These are phyloP conservation scores for Sesbania bispinosa DNA, from an alignment of 306 rosid species.

Conservation along the genomic window DNA sequence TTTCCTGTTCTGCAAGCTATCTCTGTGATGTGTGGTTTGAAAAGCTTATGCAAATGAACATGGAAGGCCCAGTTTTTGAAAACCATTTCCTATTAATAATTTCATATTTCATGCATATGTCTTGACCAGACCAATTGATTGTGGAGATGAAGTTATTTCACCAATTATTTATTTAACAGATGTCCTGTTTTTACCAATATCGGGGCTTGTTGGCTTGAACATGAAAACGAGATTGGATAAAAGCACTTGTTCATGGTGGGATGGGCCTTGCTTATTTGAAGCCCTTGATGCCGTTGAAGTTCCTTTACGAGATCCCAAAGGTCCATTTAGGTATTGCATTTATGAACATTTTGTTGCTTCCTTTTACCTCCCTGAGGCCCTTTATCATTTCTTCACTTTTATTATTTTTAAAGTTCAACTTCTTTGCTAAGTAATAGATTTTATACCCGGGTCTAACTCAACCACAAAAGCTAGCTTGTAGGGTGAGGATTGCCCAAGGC, in stretches of 20 bases:
- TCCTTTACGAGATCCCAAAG: constrained; percentile 79
- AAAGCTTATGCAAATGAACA: not conserved
- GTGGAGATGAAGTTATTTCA: constrained; percentile 4
- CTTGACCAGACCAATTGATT: constrained; percentile 18
- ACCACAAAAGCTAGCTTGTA: no score
- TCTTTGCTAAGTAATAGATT: no score
- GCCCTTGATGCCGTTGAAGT: constrained; percentile 72
- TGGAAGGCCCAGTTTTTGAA: not conserved
- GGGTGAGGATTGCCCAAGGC: no score
- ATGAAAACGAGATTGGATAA: constrained; percentile 68
- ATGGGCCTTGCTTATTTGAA: constrained; percentile 91
- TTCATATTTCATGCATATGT: not conserved
- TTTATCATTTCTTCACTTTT: not conserved
- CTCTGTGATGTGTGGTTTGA: constrained; percentile 4
- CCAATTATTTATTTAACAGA: constrained; percentile 48
- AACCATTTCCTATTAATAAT: not conserved
- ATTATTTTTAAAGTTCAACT: not conserved
- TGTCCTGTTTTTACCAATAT: constrained; percentile 83
- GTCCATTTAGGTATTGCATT: constrained; percentile 73
- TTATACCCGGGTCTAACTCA: no score
- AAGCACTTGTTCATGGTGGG: constrained; percentile 79
- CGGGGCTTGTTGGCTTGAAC: constrained; percentile 80
- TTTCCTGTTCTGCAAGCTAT: not conserved
- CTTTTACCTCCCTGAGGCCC: not conserved
- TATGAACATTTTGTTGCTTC: not conserved